phyloP scores from a whole-genome alignment of 345 rosid genomes.

The Eucalyptus shirleyi region DNA sequence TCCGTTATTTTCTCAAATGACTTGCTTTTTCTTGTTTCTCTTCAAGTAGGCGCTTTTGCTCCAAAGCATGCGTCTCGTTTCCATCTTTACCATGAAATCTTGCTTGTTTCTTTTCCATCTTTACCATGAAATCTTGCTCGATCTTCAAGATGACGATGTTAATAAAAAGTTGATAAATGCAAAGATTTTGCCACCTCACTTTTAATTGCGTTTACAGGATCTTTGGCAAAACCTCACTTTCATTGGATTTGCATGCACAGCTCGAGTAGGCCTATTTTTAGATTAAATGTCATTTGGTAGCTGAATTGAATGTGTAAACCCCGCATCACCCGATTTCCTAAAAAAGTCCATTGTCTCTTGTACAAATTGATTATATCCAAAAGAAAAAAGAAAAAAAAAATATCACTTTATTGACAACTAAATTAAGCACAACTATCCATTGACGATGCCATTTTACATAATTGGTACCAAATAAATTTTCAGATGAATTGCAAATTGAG shows the following conservation, averaged over 20 bases:
- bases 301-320: background rate
- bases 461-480: background rate
- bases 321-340: background rate
- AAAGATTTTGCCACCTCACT: background rate
- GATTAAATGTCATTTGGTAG: background rate
- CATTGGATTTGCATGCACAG: background rate
- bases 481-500: background rate
- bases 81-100: background rate
- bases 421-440: too few relatives aligned
- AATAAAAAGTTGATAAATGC: background rate
- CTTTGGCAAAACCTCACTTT: background rate
- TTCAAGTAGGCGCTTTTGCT: background rate
- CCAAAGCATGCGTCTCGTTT: background rate
- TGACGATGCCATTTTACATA: background rate
- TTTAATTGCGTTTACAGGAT: background rate
- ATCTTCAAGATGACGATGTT: background rate
- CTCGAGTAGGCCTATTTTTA: rapidly evolving
- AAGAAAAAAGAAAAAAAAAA: too few relatives aligned
- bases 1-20: background rate
- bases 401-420: too few relatives aligned
- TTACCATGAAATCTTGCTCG: background rate
- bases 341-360: background rate
- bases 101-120: background rate
- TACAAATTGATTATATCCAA: too few relatives aligned
- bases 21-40: background rate